Evolutionary conservation across 352 stramenopile genomes (phyloP), one percentile per base, ranked within the genome.

Genomic region (Globisporangium okanoganense): DNA sequence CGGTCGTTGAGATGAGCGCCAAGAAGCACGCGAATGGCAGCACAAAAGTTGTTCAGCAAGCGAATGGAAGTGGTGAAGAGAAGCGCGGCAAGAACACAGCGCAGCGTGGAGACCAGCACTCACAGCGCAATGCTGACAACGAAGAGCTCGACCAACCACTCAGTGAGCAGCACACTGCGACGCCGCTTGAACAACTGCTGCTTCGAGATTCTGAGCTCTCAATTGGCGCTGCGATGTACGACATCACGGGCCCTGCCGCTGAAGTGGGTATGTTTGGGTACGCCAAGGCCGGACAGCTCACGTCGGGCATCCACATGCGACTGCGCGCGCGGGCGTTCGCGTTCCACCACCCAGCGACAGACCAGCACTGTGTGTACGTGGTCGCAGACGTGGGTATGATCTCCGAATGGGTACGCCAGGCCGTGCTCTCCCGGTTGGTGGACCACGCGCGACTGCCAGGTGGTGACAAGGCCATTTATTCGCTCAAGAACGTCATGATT

Each of bases 181-280:
- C 38, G 38, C 38, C 18, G 38, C 38, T 44, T 2, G 47, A 38
- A 24, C 47, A 53, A 13, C 6, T 53, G 3, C 25, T 31, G 8
- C 27, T 25, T 5, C 43, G 55, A 13, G 33, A 56, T 0, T 77
- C 73, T 3, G 63, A 69, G 6, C 50, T 93, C 29, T 65, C 38
- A 29, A 85, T 95, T 41, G 88, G 86, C 48, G 82, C 80, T 2
- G 88, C 69, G 13, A 91, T 92, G 73, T 91, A 79, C 74, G 88
- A 96, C 64, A 92, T 94, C 65, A 96, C 88, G 0, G 85, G 85
- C 0, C 86, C 86, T 0, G 84, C 82, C 0, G 85, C 83, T 4
- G 85, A 95, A 53, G 85, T 90, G 3, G 85, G 86, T 18, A 96
- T 96, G 86, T 92, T 93, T 61, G 90, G 88, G 6, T 96, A 96